Percentiles rank a stretch among this genome's conserved stretches.
These are phyloP conservation scores for Colletotrichum tabaci DNA, from an alignment of 2,329 filamentous ascomycete species.

Conservation along the genomic window DNA sequence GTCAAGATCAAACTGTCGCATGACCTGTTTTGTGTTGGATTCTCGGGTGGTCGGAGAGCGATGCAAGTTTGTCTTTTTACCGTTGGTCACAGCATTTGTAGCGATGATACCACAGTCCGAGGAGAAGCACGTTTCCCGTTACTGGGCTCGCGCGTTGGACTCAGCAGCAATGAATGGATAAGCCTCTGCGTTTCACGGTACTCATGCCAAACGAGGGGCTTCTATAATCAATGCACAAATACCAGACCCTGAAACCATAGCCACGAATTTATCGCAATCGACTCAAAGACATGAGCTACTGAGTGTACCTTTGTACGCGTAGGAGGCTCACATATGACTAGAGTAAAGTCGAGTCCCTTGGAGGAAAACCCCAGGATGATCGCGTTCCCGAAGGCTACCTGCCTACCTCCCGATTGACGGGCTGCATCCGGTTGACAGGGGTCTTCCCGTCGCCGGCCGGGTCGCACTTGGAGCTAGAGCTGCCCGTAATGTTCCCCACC, in stretches of 20 bases:
- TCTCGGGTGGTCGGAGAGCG: conserved; percentile 12
- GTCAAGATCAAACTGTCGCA: conserved; percentile 7
- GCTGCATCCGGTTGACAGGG: conserved; percentile 37
- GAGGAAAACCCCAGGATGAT: not conserved
- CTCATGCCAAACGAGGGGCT: conserved; percentile 6
- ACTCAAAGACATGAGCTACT: not conserved
- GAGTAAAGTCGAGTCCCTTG: not conserved
- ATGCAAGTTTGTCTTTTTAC: conserved; percentile 28
- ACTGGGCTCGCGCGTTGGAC: conserved; percentile 7
- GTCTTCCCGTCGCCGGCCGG: conserved; percentile 31
- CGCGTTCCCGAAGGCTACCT: not conserved
- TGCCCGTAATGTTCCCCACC: conserved; percentile 25
- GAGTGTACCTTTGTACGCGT: too few relatives aligned
- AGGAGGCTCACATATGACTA: not conserved
- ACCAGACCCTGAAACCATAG: conserved; percentile 18
- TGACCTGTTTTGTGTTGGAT: conserved; percentile 28
- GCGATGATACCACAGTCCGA: conserved; percentile 42
- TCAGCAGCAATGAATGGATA: conserved; percentile 9
- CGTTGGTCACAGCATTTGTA: conserved; percentile 42
- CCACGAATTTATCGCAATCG: conserved; percentile 3
- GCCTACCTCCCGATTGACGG: not conserved
- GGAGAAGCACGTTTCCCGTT: conserved; percentile 19
- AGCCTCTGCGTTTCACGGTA: conserved; percentile 3
- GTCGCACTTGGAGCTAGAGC: conserved; percentile 10
- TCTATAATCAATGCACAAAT: conserved; percentile 15